Conservation (phyloP, 257 asterid species). For the Galeopsis tetrahit region DNA sequence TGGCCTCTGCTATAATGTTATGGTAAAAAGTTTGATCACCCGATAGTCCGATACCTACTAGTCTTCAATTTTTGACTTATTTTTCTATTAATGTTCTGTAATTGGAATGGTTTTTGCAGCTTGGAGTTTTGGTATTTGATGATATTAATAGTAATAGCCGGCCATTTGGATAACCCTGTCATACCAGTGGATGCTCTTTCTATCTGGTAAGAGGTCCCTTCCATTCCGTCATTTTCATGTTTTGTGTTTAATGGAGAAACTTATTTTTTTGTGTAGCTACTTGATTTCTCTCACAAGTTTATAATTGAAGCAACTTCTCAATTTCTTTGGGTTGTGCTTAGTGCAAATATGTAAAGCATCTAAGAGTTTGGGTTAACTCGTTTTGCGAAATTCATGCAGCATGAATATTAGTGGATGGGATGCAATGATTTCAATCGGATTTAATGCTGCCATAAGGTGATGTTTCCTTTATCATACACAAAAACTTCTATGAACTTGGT, state of each 20-base stretch:
- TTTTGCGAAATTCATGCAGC: slow-evolving; percentile 44
- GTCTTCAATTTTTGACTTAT: neutral
- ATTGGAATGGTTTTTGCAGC: slow-evolving; percentile 47
- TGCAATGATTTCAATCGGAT: slow-evolving; percentile 78
- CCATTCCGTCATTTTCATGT: neutral
- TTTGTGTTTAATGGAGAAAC: neutral
- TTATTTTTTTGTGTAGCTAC: neutral
- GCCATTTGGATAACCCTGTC: slow-evolving; percentile 74
- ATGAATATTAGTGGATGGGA: slow-evolving; percentile 85
- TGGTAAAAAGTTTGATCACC: slow-evolving; percentile 47
- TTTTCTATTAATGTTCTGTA: slow-evolving; percentile 9
- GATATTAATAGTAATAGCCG: slow-evolving; percentile 68
- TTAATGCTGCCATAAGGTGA: slow-evolving; percentile 89
- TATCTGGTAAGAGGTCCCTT: slow-evolving; percentile 58
- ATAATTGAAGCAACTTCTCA: neutral
- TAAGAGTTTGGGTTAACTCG: slow-evolving; percentile 5
- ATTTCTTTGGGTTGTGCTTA: neutral
- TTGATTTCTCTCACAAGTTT: neutral
- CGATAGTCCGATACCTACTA: neutral
- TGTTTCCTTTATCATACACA: neutral
- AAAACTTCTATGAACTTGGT: too few species aligned
- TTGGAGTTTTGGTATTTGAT: slow-evolving; percentile 93
- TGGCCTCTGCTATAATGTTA: slow-evolving; percentile 83
- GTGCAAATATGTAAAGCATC: neutral
- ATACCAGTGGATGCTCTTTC: slow-evolving; percentile 83